Conservation (phyloP, 2,329 filamentous ascomycete species). For the Fusarium heterosporum region DNA sequence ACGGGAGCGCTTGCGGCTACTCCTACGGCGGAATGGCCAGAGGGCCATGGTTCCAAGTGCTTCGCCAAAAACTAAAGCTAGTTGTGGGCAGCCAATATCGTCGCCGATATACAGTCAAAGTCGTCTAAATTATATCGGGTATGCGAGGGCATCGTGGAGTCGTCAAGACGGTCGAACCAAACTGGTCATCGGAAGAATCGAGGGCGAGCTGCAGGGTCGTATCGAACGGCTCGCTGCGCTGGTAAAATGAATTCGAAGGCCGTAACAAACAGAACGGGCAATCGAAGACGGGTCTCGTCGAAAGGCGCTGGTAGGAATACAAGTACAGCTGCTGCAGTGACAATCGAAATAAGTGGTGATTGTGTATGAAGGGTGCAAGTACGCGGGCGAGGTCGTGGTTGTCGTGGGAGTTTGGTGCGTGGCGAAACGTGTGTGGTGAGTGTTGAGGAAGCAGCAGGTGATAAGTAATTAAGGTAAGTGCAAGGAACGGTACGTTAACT, state of each 20-base stretch:
- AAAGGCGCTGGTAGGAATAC: slow-evolving; percentile 14
- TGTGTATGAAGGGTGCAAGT: slow-evolving; percentile 46
- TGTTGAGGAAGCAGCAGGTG: slow-evolving; percentile 41
- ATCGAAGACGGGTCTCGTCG: slow-evolving; percentile 34
- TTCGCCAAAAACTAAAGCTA: slow-evolving; percentile 41
- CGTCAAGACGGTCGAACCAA: slow-evolving; percentile 42
- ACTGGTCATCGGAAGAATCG: slow-evolving; percentile 43
- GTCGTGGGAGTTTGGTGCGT: slow-evolving; percentile 42
- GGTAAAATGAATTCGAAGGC: slow-evolving; percentile 34
- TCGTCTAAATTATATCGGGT: slow-evolving; percentile 43
- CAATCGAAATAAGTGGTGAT: slow-evolving; percentile 38
- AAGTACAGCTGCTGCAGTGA: slow-evolving; percentile 33
- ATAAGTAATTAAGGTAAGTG: slow-evolving; percentile 45
- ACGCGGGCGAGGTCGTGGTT: slow-evolving; percentile 39
- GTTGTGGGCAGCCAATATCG: slow-evolving; percentile 39
- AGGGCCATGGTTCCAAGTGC: slow-evolving; percentile 70
- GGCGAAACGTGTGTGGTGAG: slow-evolving; percentile 46
- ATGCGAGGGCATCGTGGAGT: slow-evolving; percentile 49
- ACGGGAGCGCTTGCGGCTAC: slow-evolving; percentile 70
- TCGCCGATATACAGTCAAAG: slow-evolving; percentile 41
- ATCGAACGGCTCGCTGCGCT: slow-evolving; percentile 44
- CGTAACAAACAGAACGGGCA: slow-evolving; percentile 25
- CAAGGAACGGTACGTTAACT: slow-evolving; percentile 24
- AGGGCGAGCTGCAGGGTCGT: slow-evolving; percentile 38
- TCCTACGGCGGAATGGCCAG: slow-evolving; percentile 85